Percentiles rank a stretch among this genome's conserved stretches.
These are phyloP conservation scores for Hemileccinum impolitum DNA, from an alignment of 768 basidiomycete genomes.

Conservation along the genomic window DNA sequence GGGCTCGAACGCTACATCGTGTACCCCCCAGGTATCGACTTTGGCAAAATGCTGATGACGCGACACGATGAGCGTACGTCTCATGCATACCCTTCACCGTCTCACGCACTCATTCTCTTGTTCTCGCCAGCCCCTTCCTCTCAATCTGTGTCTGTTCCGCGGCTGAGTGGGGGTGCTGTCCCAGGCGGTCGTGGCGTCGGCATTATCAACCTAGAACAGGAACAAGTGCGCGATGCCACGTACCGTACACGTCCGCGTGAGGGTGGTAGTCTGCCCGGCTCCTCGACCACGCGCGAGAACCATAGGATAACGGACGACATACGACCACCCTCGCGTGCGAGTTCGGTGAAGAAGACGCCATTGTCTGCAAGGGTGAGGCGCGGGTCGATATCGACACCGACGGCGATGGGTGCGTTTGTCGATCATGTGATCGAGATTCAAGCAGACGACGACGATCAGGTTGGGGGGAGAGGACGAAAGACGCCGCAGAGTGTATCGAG, in stretches of 20 bases:
- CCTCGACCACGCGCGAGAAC: background rate
- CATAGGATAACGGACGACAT: slow-evolving; percentile 1
- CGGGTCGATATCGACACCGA: background rate
- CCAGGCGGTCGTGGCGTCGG: slow-evolving; percentile 30
- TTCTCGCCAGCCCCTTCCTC: slow-evolving; percentile 2
- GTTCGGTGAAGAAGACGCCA: slow-evolving; percentile 10
- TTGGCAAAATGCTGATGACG: slow-evolving; percentile 40
- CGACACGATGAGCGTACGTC: slow-evolving; percentile 15
- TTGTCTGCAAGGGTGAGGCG: background rate
- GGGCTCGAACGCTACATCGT: slow-evolving; percentile 64
- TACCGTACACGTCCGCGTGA: slow-evolving; percentile 2
- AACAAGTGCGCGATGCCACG: slow-evolving; percentile 19
- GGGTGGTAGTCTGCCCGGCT: too few species aligned
- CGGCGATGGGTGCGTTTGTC: slow-evolving; percentile 12
- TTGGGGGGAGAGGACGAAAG: background rate
- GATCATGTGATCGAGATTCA: slow-evolving; percentile 25
- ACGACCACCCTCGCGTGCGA: slow-evolving; percentile 4
- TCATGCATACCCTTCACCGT: background rate
- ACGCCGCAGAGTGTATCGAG: background rate
- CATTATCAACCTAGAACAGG: slow-evolving; percentile 18
- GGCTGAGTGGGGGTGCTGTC: slow-evolving; percentile 24
- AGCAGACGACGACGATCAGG: slow-evolving; percentile 9
- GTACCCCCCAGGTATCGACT: slow-evolving; percentile 69
- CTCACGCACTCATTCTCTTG: background rate
- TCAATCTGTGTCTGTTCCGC: slow-evolving; percentile 1